Evolutionary conservation across 2,329 filamentous ascomycete genomes (phyloP), one percentile per base, ranked within the genome.

Genomic region (Diaporthe citrichinensis): DNA sequence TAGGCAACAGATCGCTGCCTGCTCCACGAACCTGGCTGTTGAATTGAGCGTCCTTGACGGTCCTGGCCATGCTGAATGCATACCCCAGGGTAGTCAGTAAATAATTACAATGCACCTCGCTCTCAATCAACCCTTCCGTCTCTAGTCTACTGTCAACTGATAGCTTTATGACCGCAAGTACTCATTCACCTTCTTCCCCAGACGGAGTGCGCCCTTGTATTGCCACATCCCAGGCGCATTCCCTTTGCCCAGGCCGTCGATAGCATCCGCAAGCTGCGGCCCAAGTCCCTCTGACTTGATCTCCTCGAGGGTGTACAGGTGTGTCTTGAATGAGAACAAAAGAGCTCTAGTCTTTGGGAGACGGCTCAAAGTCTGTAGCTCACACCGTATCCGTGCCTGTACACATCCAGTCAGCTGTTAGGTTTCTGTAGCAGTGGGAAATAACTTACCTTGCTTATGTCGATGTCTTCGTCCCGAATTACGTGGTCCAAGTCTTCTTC

Each of bases 271-370:
- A 23, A 90, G 81, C 44, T 85, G 80, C 1, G 81, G 82, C 0
- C 88, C 89, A 1, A 86, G 79, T 0, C 87, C 88, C 67, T 90
- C 89, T 0, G 80, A 83, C 77, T 87, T 90, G 78, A 91, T 84
- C 4, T 89, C 84, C 12, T 80, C 76, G 0, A 91, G 75, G 0
- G 86, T 85, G 68, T 89, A 90, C 23, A 90, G 75, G 74, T 89
- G 89, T 0, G 89, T 90, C 81, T 90, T 90, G 83, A 91, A 89
- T 14, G 88, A 88, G 80, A 91, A 91, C 17, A 90, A 79, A 2
- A 90, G 80, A 0, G 87, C 86, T 3, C 80, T 79, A 0, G 86
- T 88, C 74, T 83, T 78, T 0, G 88, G 88, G 10, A 91, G 83
- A 1, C 89, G 84, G 1, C 84, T 88, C 41, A 90, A 77, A 0